A percentile compares a stretch with the other conserved stretches of the same genome.
Conservation (phyloP, 1,139 yeast genomes). For the Arxiozyma telluris region DNA sequence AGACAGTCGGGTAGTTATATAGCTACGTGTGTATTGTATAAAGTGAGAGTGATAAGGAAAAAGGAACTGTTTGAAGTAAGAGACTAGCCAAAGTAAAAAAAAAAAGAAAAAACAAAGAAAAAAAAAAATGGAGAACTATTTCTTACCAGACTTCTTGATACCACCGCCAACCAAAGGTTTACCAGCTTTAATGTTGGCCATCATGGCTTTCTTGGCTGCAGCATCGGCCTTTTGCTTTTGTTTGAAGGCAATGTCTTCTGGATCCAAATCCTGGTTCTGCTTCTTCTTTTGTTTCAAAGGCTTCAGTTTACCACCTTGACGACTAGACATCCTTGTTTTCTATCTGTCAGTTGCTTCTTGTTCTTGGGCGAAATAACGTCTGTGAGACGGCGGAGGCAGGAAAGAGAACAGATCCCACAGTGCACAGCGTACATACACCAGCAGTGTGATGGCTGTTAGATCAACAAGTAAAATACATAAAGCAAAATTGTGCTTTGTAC, state of each 20-base stretch:
- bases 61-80: not conserved
- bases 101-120: no score
- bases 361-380: not conserved
- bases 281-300: conserved; percentile 52
- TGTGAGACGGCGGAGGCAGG: no score
- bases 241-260: conserved; percentile 82
- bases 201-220: conserved; percentile 84
- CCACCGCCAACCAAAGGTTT: conserved; percentile 93
- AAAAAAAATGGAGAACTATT: no score
- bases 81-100: not conserved
- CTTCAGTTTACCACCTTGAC: conserved; percentile 59
- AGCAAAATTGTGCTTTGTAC: no score
- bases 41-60: no score
- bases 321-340: conserved; percentile 46
- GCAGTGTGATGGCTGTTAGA: no score
- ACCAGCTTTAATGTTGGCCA: conserved; percentile 77
- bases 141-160: conserved; percentile 79
- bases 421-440: no score
- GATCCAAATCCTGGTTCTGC: conserved; percentile 68
- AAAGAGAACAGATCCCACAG: no score
- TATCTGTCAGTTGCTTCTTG: not conserved
- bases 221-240: conserved; percentile 93
- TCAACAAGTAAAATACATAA: no score
- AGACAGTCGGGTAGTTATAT: no score
- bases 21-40: no score